Conservation (phyloP, 495 filamentous ascomycete species). For the Trichoderma reesei region DNA sequence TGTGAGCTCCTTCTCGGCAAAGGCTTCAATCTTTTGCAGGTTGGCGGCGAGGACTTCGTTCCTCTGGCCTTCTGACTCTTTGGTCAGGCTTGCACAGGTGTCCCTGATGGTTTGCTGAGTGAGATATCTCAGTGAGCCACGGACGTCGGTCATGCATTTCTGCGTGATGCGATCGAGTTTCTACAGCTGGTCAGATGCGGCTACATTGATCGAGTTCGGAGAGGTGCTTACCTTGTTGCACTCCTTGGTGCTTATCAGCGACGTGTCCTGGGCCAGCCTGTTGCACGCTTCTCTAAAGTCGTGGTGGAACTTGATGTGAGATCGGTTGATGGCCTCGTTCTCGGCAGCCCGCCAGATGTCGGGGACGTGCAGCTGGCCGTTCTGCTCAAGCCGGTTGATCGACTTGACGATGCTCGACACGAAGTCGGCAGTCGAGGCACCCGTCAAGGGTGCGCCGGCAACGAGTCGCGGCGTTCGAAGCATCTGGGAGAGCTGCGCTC, state of each 20-base stretch:
- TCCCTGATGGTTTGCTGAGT: constrained; percentile 1
- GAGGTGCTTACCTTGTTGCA: not conserved
- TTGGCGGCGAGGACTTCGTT: not conserved
- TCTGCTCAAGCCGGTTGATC: not conserved
- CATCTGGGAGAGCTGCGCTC: not conserved
- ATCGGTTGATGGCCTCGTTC: constrained; percentile 2
- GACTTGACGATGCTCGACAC: constrained; percentile 1
- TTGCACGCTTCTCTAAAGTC: constrained; percentile 7
- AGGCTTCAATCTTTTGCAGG: constrained; percentile 1
- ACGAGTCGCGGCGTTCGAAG: not conserved
- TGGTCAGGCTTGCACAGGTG: not conserved
- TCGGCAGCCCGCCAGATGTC: constrained; percentile 1
- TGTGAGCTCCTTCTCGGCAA: not conserved
- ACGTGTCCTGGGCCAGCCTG: not conserved
- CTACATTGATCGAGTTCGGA: not conserved
- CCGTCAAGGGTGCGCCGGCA: not conserved
- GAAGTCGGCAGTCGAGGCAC: not conserved
- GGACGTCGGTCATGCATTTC: not conserved
- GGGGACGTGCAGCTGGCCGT: not conserved
- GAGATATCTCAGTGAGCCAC: not conserved
- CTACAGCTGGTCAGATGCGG: not conserved
- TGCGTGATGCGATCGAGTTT: not conserved
- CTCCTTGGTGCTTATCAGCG: not conserved
- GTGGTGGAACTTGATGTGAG: constrained; percentile 7
- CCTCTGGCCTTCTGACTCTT: not conserved